A percentile compares a stretch with the other conserved stretches of the same genome.
Conservation (phyloP, 768 basidiomycete species). For the Amanita thiersii region DNA sequence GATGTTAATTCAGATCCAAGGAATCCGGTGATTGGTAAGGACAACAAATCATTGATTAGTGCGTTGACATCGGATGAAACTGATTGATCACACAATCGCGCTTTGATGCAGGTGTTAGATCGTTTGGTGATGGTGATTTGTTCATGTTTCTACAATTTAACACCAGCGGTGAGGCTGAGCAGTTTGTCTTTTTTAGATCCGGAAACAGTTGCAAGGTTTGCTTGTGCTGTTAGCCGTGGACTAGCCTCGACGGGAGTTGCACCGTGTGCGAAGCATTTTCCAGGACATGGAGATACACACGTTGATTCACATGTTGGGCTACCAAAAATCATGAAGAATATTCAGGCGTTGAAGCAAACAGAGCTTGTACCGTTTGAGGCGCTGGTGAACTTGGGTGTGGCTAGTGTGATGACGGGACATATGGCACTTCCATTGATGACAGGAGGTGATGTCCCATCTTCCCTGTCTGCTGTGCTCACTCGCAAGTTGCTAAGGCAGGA, state of each 20-base stretch:
- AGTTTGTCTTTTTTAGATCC: conserved; percentile 52
- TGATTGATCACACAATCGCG: not conserved
- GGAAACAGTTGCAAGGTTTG: conserved; percentile 38
- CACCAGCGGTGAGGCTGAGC: not conserved
- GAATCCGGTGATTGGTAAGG: conserved; percentile 74
- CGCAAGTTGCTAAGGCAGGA: conserved; percentile 42
- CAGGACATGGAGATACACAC: conserved; percentile 68
- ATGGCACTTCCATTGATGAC: conserved; percentile 59
- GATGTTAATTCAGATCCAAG: conserved; percentile 64
- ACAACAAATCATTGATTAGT: too few relatives aligned
- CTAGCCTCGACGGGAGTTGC: conserved; percentile 43
- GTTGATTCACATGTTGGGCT: conserved; percentile 64
- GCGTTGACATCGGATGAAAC: conserved; percentile 11
- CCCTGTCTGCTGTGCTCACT: conserved; percentile 46
- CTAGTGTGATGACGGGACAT: conserved; percentile 68
- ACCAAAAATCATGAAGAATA: conserved; percentile 48
- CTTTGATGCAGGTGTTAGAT: conserved; percentile 46
- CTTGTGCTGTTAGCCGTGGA: conserved; percentile 37
- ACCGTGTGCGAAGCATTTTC: conserved; percentile 63
- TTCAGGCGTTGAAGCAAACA: conserved; percentile 27
- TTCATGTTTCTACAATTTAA: not conserved
- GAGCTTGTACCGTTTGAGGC: conserved; percentile 55
- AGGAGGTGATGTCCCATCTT: conserved; percentile 47
- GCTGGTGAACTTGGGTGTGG: conserved; percentile 31
- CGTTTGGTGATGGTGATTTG: conserved; percentile 55